phyloP scores from a whole-genome alignment of 352 stramenopile genomes.

The Phytopythium cucurbitacearum region DNA sequence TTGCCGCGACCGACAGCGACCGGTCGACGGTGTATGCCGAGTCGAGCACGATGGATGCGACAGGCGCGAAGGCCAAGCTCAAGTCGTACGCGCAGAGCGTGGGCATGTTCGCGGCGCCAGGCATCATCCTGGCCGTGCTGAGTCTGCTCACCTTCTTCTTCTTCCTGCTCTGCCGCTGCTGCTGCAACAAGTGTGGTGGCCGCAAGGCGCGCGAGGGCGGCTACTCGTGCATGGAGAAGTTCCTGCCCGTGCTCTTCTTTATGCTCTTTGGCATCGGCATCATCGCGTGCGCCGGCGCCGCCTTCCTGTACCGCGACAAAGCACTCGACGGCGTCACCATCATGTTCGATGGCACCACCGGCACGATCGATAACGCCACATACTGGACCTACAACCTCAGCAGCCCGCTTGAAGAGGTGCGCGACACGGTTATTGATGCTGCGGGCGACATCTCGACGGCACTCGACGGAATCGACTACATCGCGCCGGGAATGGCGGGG shows the following conservation, averaged over 20 bases:
- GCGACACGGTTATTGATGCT: slow-evolving; percentile 31
- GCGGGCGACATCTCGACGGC: slow-evolving; percentile 20
- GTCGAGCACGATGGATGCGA: slow-evolving; percentile 21
- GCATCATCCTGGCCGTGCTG: slow-evolving; percentile 48
- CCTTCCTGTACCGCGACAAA: slow-evolving; percentile 54
- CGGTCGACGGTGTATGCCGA: slow-evolving; percentile 29
- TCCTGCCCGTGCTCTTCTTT: slow-evolving; percentile 59
- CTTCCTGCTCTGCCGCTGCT: slow-evolving; percentile 72
- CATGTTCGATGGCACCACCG: slow-evolving; percentile 32
- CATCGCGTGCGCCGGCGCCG: slow-evolving; percentile 34
- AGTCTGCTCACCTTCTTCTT: slow-evolving; percentile 68
- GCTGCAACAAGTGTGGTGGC: slow-evolving; percentile 67
- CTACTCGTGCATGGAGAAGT: slow-evolving; percentile 70
- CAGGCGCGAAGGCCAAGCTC: slow-evolving; percentile 21
- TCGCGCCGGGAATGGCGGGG: slow-evolving; percentile 27
- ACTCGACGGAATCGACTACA: slow-evolving; percentile 37
- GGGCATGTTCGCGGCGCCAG: slow-evolving; percentile 47
- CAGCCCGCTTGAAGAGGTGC: slow-evolving; percentile 35
- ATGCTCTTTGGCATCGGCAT: slow-evolving; percentile 53
- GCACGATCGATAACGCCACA: slow-evolving; percentile 32
- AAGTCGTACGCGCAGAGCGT: slow-evolving; percentile 51
- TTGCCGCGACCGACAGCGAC: slow-evolving; percentile 23
- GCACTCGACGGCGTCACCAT: slow-evolving; percentile 36
- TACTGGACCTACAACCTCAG: slow-evolving; percentile 38
- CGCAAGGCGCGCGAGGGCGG: slow-evolving; percentile 48